Evolutionary conservation across 495 filamentous ascomycete species (phyloP).

Genomic region (Xylaria castorea): DNA sequence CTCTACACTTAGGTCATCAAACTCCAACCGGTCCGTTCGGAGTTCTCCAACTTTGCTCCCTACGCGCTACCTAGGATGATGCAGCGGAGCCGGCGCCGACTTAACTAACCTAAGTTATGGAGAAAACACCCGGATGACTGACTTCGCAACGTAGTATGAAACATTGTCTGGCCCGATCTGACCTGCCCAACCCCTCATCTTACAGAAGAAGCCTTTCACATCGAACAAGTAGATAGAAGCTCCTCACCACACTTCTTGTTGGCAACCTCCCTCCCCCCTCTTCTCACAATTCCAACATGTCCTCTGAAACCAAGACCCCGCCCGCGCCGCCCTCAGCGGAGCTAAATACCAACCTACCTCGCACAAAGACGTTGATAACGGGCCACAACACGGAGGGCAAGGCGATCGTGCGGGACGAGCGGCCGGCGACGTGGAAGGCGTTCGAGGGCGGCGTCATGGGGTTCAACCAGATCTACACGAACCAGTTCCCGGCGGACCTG

Average conservation of each 20-base stretch:
- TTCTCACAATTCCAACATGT: conserved; percentile 21
- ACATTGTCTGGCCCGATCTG: not conserved
- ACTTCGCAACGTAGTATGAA: not conserved
- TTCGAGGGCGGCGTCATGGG: conserved; percentile 34
- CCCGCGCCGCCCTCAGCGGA: conserved; percentile 18
- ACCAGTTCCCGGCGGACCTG: conserved; percentile 61
- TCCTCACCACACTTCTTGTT: not conserved
- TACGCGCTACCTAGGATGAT: too few species aligned
- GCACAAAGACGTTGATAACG: conserved; percentile 48
- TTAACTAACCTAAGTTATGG: not conserved
- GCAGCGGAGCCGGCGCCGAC: not conserved
- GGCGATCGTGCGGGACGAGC: conserved; percentile 44
- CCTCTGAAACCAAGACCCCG: conserved; percentile 18
- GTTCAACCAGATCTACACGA: conserved; percentile 55
- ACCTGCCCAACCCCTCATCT: not conserved
- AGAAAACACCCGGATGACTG: not conserved
- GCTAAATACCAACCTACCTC: conserved; percentile 43
- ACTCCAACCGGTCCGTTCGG: not conserved
- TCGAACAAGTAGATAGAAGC: not conserved
- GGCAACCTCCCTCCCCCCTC: not conserved
- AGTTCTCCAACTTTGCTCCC: conserved; percentile 15
- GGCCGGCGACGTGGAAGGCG: conserved; percentile 34
- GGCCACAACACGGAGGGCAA: conserved; percentile 47
- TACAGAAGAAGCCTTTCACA: too few species aligned
- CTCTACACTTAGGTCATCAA: not conserved